These are phyloP conservation scores for Clarireedia paspali DNA, from an alignment of 2,329 filamentous ascomycete genomes.

Conservation along the genomic window DNA sequence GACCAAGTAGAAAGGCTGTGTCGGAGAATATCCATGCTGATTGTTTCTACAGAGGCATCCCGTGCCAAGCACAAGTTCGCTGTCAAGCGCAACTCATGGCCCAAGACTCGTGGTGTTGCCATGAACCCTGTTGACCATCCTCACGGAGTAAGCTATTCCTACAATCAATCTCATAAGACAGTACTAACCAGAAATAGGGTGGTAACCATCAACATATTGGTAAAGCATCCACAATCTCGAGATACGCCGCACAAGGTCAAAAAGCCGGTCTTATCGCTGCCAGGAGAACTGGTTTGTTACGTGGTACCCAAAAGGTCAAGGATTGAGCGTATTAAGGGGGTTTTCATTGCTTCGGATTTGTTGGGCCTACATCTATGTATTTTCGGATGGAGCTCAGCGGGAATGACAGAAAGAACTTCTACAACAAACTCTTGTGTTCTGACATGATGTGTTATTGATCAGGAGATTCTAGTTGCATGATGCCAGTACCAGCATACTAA, in stretches of 20 bases:
- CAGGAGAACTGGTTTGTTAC: constrained; percentile 98
- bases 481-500: constrained; percentile 3
- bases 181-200: constrained; percentile 41
- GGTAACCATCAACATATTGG: constrained; percentile 98
- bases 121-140: constrained; percentile 99
- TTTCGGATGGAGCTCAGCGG: constrained; percentile 28
- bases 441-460: constrained; percentile 10
- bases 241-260: constrained; percentile 96
- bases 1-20: neutral
- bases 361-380: constrained; percentile 30
- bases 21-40: constrained; percentile 32
- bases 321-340: constrained; percentile 50
- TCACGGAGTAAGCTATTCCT: constrained; percentile 56
- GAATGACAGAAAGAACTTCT: constrained; percentile 26
- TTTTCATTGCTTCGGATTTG: constrained; percentile 29
- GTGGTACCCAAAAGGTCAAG: constrained; percentile 99
- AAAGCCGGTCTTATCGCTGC: constrained; percentile 99
- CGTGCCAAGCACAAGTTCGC: constrained; percentile 99
- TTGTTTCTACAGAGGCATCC: constrained; percentile 69
- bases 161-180: neutral
- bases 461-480: constrained; percentile 10
- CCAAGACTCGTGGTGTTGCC: constrained; percentile 99
- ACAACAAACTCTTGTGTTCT: constrained; percentile 8
- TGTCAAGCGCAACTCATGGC: constrained; percentile 99
- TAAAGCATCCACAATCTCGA: constrained; percentile 99